phyloP scores from a whole-genome alignment of 305 asterid species.

The Rubia tinctorum region DNA sequence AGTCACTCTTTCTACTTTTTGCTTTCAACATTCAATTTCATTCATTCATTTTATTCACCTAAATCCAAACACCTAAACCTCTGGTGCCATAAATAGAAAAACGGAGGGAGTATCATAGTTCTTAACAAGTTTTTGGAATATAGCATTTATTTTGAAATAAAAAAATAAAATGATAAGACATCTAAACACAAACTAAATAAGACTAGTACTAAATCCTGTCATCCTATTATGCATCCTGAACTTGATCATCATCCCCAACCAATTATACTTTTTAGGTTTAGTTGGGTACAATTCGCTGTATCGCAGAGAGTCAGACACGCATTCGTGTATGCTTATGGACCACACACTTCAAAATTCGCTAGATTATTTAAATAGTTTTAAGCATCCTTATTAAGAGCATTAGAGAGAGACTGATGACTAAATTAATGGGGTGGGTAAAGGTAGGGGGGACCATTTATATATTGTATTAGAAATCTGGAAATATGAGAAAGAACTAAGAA shows the following conservation, averaged over 20 bases:
- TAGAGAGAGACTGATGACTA: slow-evolving; percentile 11
- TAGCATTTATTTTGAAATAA: not conserved
- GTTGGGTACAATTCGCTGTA: slow-evolving; percentile 20
- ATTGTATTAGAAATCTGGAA: slow-evolving; percentile 18
- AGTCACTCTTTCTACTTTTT: too few relatives aligned
- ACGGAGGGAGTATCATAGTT: too few relatives aligned
- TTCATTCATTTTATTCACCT: too few relatives aligned
- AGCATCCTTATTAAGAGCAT: slow-evolving; percentile 20
- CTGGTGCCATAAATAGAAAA: too few relatives aligned
- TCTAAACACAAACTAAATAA: not conserved
- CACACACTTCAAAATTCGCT: slow-evolving; percentile 6
- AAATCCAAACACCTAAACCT: too few relatives aligned
- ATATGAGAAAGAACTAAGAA: slow-evolving; percentile 3
- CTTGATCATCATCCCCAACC: slow-evolving; percentile 1
- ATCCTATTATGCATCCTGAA: not conserved
- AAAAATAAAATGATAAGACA: not conserved
- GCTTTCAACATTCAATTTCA: too few relatives aligned
- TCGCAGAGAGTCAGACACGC: slow-evolving; percentile 1
- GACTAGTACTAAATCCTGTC: not conserved
- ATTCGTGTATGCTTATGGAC: slow-evolving; percentile 11
- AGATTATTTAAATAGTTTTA: slow-evolving; percentile 7
- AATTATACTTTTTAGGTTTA: slow-evolving; percentile 17
- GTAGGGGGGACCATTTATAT: slow-evolving; percentile 25
- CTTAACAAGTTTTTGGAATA: too few relatives aligned
- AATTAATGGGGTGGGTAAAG: slow-evolving; percentile 1